Evolutionary conservation across 1,139 yeast genomes (phyloP).

Genomic region (Meyerozyma smithsonii): DNA sequence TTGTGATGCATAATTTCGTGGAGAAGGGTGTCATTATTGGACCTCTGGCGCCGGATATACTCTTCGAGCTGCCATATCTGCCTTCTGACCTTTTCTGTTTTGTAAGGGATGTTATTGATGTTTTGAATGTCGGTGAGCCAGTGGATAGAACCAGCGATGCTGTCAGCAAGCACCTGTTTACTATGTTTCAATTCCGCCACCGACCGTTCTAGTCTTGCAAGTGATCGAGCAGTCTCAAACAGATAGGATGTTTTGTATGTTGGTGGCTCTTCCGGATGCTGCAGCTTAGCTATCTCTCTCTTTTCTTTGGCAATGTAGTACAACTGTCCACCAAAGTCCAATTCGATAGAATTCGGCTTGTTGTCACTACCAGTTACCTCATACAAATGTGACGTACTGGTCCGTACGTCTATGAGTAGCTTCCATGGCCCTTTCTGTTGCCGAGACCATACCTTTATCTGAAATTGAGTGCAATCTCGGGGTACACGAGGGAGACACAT

Average conservation of each 20-base stretch:
- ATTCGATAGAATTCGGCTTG: constrained; percentile 3
- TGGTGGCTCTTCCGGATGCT: background rate
- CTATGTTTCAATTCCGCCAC: constrained; percentile 23
- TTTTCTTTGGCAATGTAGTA: constrained; percentile 11
- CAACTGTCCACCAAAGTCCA: constrained; percentile 23
- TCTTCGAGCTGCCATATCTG: constrained; percentile 12
- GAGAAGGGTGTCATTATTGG: constrained; percentile 22
- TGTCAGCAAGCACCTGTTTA: constrained; percentile 10
- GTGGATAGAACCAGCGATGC: background rate
- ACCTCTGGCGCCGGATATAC: constrained; percentile 18
- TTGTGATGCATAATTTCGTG: constrained; percentile 24
- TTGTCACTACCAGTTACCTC: constrained; percentile 14
- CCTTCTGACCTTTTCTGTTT: constrained; percentile 4
- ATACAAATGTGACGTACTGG: constrained; percentile 14
- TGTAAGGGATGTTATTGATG: constrained; percentile 5
- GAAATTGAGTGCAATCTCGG: constrained; percentile 5
- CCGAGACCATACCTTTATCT: constrained; percentile 10
- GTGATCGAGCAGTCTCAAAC: constrained; percentile 32
- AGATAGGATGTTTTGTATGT: constrained; percentile 20
- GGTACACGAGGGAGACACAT: constrained; percentile 22
- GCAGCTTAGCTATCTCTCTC: background rate
- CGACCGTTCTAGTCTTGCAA: constrained; percentile 27
- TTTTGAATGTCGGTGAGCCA: constrained; percentile 3
- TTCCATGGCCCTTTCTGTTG: constrained; percentile 1
- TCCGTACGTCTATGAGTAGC: background rate